Conservation (phyloP, 768 basidiomycete genomes). For the Lactifluus subvellereus region DNA sequence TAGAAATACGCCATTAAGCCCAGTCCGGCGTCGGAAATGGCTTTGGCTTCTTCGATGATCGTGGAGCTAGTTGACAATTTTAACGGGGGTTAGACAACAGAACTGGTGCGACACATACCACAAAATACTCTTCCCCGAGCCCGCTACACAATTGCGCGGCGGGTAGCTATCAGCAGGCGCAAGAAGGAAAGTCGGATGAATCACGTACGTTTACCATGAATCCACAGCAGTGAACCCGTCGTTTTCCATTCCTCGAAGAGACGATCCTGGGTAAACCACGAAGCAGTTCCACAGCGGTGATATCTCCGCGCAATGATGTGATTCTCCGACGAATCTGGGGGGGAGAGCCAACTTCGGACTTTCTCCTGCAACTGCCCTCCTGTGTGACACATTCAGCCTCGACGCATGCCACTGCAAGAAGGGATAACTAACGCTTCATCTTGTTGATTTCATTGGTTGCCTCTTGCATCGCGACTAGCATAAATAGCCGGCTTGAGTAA, state of each 20-base stretch:
- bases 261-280: background rate
- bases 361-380: background rate
- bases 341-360: background rate
- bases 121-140: background rate
- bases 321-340: background rate
- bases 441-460: background rate
- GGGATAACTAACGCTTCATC: background rate
- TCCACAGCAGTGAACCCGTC: background rate
- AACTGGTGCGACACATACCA: background rate
- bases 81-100: background rate
- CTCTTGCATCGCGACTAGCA: background rate
- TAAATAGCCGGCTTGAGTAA: background rate
- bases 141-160: background rate
- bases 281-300: background rate
- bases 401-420: background rate
- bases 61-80: background rate
- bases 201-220: background rate
- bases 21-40: background rate
- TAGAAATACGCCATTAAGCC: background rate
- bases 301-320: background rate
- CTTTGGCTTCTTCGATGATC: background rate
- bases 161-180: background rate
- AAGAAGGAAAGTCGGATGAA: background rate
- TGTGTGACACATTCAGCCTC: background rate
- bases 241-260: background rate